Evolutionary conservation across 2,329 filamentous ascomycete genomes (phyloP).

Genomic region (Colletotrichum sublineola): DNA sequence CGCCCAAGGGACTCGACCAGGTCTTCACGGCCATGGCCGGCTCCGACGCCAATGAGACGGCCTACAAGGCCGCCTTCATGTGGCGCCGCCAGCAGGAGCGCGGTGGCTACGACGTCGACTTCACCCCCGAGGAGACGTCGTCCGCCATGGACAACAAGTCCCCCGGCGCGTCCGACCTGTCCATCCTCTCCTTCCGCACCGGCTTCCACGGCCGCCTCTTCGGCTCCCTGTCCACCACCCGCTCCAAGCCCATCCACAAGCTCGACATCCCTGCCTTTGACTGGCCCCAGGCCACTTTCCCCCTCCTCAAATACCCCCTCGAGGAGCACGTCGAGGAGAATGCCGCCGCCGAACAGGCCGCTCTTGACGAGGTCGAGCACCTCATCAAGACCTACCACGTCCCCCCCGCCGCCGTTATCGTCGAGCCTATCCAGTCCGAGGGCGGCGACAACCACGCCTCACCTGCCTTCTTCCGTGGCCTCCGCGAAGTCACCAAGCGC

Average conservation of each 20-base stretch:
- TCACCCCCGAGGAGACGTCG: constrained; percentile 80
- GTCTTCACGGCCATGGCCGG: constrained; percentile 92
- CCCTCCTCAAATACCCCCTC: constrained; percentile 86
- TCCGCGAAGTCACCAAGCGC: constrained; percentile 83
- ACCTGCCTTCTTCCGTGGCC: constrained; percentile 85
- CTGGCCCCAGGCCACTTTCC: constrained; percentile 94
- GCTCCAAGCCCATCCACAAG: constrained; percentile 95
- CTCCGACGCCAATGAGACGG: constrained; percentile 93
- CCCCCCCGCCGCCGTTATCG: constrained; percentile 83
- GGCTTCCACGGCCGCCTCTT: constrained; percentile 94
- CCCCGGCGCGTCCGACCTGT: constrained; percentile 81
- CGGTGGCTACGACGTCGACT: constrained; percentile 81
- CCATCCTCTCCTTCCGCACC: constrained; percentile 89
- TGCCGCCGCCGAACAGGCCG: constrained; percentile 82
- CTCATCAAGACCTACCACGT: constrained; percentile 84
- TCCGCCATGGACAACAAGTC: constrained; percentile 84
- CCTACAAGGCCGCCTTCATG: constrained; percentile 97
- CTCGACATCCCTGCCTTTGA: constrained; percentile 94
- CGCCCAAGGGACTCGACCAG: constrained; percentile 86
- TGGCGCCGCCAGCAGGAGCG: constrained; percentile 86
- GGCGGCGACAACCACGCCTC: constrained; percentile 95
- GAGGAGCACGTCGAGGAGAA: constrained; percentile 85
- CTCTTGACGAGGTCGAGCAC: constrained; percentile 85
- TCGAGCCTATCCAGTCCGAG: constrained; percentile 94
- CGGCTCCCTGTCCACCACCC: constrained; percentile 87